These are phyloP conservation scores for Irpex rosettiformis DNA, from an alignment of 1,284 basidiomycete genomes.

Conservation along the genomic window DNA sequence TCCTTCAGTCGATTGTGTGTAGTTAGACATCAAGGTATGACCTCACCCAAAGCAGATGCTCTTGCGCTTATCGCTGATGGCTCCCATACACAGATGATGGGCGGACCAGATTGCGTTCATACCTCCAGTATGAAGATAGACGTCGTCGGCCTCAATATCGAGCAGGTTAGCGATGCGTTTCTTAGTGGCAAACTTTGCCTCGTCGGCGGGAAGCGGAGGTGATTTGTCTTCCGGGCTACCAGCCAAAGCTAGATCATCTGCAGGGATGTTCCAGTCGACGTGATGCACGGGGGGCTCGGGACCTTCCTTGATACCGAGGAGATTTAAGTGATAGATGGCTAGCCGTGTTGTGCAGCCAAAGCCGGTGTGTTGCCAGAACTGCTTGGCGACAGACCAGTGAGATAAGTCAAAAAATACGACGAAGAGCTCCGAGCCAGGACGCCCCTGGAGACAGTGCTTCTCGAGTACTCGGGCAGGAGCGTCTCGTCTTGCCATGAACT, in stretches of 20 bases:
- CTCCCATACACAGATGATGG: conserved; percentile 67
- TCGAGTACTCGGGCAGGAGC: conserved; percentile 36
- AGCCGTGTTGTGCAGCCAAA: conserved; percentile 88
- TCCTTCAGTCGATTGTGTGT: background rate
- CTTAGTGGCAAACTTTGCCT: conserved; percentile 28
- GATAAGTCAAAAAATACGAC: conserved; percentile 78
- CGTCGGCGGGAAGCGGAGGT: background rate
- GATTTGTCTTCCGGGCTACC: conserved; percentile 43
- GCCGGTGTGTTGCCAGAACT: conserved; percentile 97
- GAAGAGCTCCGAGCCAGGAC: conserved; percentile 56
- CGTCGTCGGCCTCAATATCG: conserved; percentile 77
- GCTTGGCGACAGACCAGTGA: conserved; percentile 70
- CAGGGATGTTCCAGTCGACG: conserved; percentile 54
- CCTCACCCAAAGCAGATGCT: conserved; percentile 90
- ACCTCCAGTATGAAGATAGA: conserved; percentile 84
- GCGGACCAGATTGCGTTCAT: conserved; percentile 95
- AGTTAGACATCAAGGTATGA: background rate
- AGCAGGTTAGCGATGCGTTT: conserved; percentile 59
- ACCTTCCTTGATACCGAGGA: conserved; percentile 30
- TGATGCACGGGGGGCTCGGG: conserved; percentile 42
- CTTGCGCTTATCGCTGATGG: conserved; percentile 54
- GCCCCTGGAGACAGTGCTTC: conserved; percentile 50
- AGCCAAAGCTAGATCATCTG: conserved; percentile 38
- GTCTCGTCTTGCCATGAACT: conserved; percentile 65
- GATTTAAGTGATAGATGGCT: conserved; percentile 75